Evolutionary conservation across 2,329 filamentous ascomycete genomes (phyloP).

Genomic region (Bimuria novae-zelandiae): DNA sequence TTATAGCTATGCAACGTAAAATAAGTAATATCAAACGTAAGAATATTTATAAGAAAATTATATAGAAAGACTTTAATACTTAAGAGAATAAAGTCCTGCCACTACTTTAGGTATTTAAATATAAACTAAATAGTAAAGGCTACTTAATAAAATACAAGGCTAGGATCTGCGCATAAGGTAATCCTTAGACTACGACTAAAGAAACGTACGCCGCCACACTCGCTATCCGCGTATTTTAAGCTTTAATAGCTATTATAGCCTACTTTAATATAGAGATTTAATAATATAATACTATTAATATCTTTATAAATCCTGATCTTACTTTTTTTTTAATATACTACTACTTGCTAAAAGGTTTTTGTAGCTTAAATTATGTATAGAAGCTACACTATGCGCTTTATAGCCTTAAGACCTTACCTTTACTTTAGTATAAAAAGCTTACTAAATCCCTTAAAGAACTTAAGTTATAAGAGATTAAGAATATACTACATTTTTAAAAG

Average conservation of each 20-base stretch:
- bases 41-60: constrained; percentile 15
- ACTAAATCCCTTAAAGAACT: constrained; percentile 14
- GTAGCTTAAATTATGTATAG: neutral
- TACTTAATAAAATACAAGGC: constrained; percentile 21
- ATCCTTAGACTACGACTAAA: constrained; percentile 12
- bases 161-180: constrained; percentile 20
- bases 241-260: constrained; percentile 22
- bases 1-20: constrained; percentile 10
- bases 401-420: constrained; percentile 16
- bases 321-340: constrained; percentile 13
- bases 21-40: constrained; percentile 15
- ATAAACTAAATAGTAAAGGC: constrained; percentile 33
- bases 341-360: constrained; percentile 18
- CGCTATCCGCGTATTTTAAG: constrained; percentile 19
- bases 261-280: constrained; percentile 19
- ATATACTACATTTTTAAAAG: constrained; percentile 12
- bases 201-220: constrained; percentile 13
- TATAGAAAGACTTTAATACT: constrained; percentile 18
- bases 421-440: constrained; percentile 22
- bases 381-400: constrained; percentile 21
- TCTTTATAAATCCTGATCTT: constrained; percentile 21
- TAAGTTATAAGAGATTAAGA: constrained; percentile 10
- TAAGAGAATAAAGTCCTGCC: constrained; percentile 15
- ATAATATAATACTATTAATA: constrained; percentile 22
- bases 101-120: constrained; percentile 28